These are phyloP conservation scores for Zygoascus ofunaensis DNA, from an alignment of 805 yeast genomes.

Conservation along the genomic window DNA sequence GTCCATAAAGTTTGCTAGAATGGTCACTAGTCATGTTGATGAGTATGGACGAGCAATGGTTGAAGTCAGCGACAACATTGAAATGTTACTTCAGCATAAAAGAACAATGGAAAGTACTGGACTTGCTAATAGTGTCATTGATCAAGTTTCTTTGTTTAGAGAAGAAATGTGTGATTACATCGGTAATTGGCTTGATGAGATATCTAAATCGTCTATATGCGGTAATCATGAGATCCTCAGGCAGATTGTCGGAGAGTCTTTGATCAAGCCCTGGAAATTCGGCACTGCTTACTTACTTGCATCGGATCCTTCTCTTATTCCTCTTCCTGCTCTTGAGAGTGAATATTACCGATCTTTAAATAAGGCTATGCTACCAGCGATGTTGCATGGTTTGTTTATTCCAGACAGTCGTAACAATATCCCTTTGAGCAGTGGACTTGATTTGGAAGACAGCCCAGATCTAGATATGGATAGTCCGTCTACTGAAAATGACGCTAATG, in stretches of 20 bases:
- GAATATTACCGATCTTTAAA: slow-evolving; percentile 4
- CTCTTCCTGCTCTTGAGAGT: slow-evolving; percentile 5
- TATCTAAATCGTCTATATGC: slow-evolving; percentile 46
- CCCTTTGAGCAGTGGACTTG: slow-evolving; percentile 4
- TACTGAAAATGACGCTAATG: neutral
- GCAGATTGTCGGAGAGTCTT: slow-evolving; percentile 45
- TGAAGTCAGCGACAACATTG: slow-evolving; percentile 44
- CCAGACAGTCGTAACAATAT: slow-evolving; percentile 7
- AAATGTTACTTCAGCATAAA: slow-evolving; percentile 44
- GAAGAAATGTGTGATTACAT: slow-evolving; percentile 77
- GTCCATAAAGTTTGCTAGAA: slow-evolving; percentile 53
- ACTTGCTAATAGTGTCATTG: slow-evolving; percentile 54
- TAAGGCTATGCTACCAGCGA: neutral
- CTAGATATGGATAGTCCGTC: neutral
- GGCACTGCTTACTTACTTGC: slow-evolving; percentile 33
- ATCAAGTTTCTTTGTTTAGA: slow-evolving; percentile 59
- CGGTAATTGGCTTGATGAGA: slow-evolving; percentile 52
- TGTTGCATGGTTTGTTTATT: slow-evolving; percentile 13
- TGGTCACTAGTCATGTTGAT: slow-evolving; percentile 61
- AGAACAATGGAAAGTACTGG: slow-evolving; percentile 53
- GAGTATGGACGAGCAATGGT: slow-evolving; percentile 61
- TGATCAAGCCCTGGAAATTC: slow-evolving; percentile 51
- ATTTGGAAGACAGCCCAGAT: neutral
- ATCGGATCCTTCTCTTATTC: neutral
- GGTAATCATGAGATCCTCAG: slow-evolving; percentile 41